Evolutionary conservation across 768 basidiomycete genomes (phyloP).

Genomic region (Tylopilus sp.): DNA sequence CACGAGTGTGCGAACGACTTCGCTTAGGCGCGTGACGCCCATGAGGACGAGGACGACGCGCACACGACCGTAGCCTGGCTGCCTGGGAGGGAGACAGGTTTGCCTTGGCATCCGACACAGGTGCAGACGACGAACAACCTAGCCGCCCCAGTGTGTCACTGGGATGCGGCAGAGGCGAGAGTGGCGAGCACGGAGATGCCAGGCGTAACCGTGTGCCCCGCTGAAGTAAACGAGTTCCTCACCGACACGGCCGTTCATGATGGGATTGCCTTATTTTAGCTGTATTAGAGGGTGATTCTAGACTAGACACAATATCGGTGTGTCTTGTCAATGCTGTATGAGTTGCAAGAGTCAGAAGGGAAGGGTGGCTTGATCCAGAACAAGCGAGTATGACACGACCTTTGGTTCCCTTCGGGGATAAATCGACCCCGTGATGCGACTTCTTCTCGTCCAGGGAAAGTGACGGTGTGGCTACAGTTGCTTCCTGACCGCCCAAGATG

Average conservation of each 20-base stretch:
- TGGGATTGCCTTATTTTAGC: slow-evolving; percentile 98
- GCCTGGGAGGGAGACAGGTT: slow-evolving; percentile 78
- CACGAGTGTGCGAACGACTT: slow-evolving; percentile 64
- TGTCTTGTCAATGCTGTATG: slow-evolving; percentile 73
- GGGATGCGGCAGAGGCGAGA: slow-evolving; percentile 88
- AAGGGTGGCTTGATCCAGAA: slow-evolving; percentile 94
- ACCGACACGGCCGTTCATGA: slow-evolving; percentile 89
- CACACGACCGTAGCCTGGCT: slow-evolving; percentile 79
- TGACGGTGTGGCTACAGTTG: slow-evolving; percentile 4
- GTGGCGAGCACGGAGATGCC: slow-evolving; percentile 88
- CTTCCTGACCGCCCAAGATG: slow-evolving; percentile 43
- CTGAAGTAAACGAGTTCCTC: slow-evolving; percentile 96
- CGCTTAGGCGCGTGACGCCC: slow-evolving; percentile 85
- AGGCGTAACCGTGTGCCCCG: slow-evolving; percentile 75
- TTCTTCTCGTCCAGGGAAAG: slow-evolving; percentile 33
- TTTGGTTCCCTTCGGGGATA: slow-evolving; percentile 16
- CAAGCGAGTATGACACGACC: slow-evolving; percentile 88
- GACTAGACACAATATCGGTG: slow-evolving; percentile 58
- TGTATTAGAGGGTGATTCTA: slow-evolving; percentile 26
- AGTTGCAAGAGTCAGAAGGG: slow-evolving; percentile 87
- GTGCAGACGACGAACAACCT: slow-evolving; percentile 90
- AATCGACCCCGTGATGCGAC: slow-evolving; percentile 31
- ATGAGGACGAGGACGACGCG: slow-evolving; percentile 86
- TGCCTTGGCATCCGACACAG: slow-evolving; percentile 86
- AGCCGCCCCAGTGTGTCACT: slow-evolving; percentile 92